Conservation (phyloP, 2,329 filamentous ascomycete genomes). For the Metarhizium brunneum region DNA sequence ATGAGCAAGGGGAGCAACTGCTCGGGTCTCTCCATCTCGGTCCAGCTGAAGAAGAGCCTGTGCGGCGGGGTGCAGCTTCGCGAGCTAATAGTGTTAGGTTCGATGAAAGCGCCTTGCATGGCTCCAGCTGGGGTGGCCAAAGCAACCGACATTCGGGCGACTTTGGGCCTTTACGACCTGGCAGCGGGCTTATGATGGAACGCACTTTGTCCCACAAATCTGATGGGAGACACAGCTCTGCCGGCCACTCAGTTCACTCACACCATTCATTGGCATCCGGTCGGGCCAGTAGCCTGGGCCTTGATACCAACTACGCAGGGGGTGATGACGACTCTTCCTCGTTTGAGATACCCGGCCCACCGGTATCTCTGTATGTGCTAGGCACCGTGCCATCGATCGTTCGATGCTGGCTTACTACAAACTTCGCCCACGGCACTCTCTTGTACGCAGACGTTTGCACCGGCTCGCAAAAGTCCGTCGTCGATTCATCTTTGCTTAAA, state of each 20-base stretch:
- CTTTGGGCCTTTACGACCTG: constrained; percentile 65
- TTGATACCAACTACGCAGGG: constrained; percentile 61
- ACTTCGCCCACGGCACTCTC: constrained; percentile 81
- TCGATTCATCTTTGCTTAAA: constrained; percentile 66
- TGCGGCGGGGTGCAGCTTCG: constrained; percentile 77
- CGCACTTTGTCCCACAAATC: constrained; percentile 90
- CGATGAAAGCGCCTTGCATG: constrained; percentile 88
- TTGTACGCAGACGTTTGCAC: constrained; percentile 90
- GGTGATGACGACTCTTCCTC: constrained; percentile 59
- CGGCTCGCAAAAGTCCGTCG: constrained; percentile 78
- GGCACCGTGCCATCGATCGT: constrained; percentile 90
- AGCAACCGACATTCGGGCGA: constrained; percentile 76
- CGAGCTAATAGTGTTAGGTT: constrained; percentile 96
- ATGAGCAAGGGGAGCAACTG: constrained; percentile 74
- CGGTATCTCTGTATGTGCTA: constrained; percentile 75
- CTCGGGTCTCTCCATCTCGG: constrained; percentile 78
- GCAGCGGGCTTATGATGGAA: constrained; percentile 83
- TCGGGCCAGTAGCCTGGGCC: constrained; percentile 77
- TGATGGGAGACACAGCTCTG: constrained; percentile 87
- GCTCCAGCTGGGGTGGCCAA: constrained; percentile 71
- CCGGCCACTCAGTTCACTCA: constrained; percentile 68
- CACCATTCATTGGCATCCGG: constrained; percentile 65
- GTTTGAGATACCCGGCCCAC: constrained; percentile 62
- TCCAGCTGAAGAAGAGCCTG: constrained; percentile 69
- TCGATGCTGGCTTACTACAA: constrained; percentile 85